Evolutionary conservation across 2,329 filamentous ascomycete genomes (phyloP).

Genomic region (Pestalotiopsis sp.): DNA sequence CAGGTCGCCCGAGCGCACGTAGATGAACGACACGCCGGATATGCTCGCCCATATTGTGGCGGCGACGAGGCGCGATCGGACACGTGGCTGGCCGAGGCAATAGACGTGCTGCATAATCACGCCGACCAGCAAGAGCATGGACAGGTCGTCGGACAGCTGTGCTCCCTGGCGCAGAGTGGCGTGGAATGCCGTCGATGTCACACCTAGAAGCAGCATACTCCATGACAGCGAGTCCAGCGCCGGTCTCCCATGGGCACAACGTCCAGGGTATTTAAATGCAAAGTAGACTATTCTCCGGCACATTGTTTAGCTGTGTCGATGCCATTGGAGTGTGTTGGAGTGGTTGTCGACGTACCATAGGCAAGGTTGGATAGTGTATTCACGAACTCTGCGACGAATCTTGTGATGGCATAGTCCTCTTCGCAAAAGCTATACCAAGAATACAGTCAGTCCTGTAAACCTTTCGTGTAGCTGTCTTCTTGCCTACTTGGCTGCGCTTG

Average conservation of each 20-base stretch:
- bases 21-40: conserved; percentile 42
- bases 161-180: conserved; percentile 44
- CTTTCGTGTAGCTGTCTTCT: background rate
- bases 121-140: conserved; percentile 58
- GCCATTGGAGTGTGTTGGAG: too few relatives aligned
- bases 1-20: conserved; percentile 44
- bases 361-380: conserved; percentile 55
- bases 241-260: conserved; percentile 21
- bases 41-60: conserved; percentile 42
- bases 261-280: conserved; percentile 38
- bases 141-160: conserved; percentile 58
- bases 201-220: conserved; percentile 42
- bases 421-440: conserved; percentile 36
- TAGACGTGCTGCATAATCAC: conserved; percentile 54
- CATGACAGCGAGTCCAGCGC: conserved; percentile 42
- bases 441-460: background rate
- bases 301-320: background rate
- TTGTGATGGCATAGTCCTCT: conserved; percentile 56
- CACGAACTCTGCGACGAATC: conserved; percentile 55
- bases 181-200: conserved; percentile 47
- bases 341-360: conserved; percentile 40
- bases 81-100: conserved; percentile 44
- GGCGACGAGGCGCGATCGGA: conserved; percentile 34
- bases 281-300: conserved; percentile 39
- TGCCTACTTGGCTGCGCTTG: conserved; percentile 41